Evolutionary conservation across 2,329 filamentous ascomycete species (phyloP), one percentile per base, ranked within the genome.

Genomic region (Penicillium nordicum): DNA sequence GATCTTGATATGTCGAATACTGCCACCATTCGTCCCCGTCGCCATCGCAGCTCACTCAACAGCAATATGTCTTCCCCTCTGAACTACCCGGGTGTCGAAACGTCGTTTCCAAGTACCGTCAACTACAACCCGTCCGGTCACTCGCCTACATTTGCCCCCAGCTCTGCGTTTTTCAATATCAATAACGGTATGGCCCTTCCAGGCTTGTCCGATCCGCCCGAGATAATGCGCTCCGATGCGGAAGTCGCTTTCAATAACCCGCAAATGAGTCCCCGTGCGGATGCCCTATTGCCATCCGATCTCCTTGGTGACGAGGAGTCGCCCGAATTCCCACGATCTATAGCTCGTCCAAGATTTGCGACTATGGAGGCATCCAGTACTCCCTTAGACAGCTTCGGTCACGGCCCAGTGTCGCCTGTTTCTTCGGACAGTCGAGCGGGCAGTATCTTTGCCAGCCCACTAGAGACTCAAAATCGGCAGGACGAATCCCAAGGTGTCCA

Each of bases 191-290:
- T 85, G 82, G 80, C 82, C 4, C 66, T 84, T n/a, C 73, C 78
- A 6, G 67, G 72, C 55, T 72, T 76, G 21, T 66, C 72, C 6
- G 74, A 78, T 42, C 73, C 74, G 25, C 64, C 76, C 3, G 70
- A 72, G 27, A 63, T 68, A 14, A 65, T 70, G 59, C 70, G 80
- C 29, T 76, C 79, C 16, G 84, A 87, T 29, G 71, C 79, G 4
- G 84, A 86, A 42, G 72, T 74, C 21, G 67, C 84, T 55, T 82
- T 81, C 36, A 80, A 79, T 38, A 84, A 83, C 29, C 83, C 81
- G 10, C 82, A 83, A 12, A 87, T 87, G 83, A 86, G 83, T 65
- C 85, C 85, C 2, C 80, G 82, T 21, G 84, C 84, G 16, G 84
- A 84, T 59, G 80, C 82, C 27, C 70, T 87, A 21, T 71, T 88